Base-by-base conservation (phyloP, 2,329 filamentous ascomycete species). In the Calonectria hongkongensis region DNA sequence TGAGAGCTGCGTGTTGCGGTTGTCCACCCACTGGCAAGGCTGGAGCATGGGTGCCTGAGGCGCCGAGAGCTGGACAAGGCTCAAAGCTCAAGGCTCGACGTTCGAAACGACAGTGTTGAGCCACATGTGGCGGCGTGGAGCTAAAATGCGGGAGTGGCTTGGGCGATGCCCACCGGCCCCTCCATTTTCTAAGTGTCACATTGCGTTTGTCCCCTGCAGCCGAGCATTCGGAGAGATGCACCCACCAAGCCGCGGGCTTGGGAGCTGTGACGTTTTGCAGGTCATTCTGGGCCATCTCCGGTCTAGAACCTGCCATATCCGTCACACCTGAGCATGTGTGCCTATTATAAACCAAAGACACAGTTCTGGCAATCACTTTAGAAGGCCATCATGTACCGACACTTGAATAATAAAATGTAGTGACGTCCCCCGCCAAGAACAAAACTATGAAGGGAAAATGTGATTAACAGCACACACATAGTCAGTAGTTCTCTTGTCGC, bases 1-100 rank as follows among this genome's bases (percentile, higher is more conserved):
- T 81, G 83, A 79, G 82, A 86, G 85, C 84, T 86, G 84, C 84
- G 84, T 84, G 80, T 80, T 80, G 78, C 79, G 74, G 69, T 75
- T 75, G 76, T 70, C 66, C 72, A 67, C 62, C 67, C 36, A 21
- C 30, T 50, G 68, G 73, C 79, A 75, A 81, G 79, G 80, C 80
- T 81, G 77, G 76, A 71, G 62, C 18, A 54, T 16, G 39, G 63
- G 27, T 83, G 82, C 82, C 82, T 83, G 77, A 83, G 82, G 82
- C 77, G 67, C 58, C 15, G 68, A 79, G 5, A 36, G 4, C 0
- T 1, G 27, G 27, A 41, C 65, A 28, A 66, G 74, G 72, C 73
- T 76, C 56, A 36, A 33, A 9, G 33, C 10, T 36, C 41, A 54
- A 65, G 70, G 73, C 65, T 73, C 51, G 60, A 28, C 16, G 41